Evolutionary conservation across 2,329 filamentous ascomycete genomes (phyloP).

Genomic region (Fusarium zealandicum): DNA sequence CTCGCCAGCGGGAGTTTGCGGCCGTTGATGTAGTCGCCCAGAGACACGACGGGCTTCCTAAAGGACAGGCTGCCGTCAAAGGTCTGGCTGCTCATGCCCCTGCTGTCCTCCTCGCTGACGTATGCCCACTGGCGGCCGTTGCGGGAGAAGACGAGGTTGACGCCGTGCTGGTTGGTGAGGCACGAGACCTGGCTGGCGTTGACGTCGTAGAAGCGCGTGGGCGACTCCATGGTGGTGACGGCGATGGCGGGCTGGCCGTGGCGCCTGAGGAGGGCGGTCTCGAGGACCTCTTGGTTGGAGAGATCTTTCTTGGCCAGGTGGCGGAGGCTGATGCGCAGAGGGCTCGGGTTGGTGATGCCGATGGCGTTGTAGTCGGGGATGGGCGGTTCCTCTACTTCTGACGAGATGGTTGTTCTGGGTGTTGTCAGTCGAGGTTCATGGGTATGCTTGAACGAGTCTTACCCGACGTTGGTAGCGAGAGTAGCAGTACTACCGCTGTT

Average conservation of each 20-base stretch:
- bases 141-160: conserved; percentile 35
- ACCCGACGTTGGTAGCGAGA: conserved; percentile 18
- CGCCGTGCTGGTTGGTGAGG: conserved; percentile 36
- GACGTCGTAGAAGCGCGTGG: conserved; percentile 39
- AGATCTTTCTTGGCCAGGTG: conserved; percentile 41
- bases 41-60: conserved; percentile 32
- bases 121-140: conserved; percentile 39
- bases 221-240: conserved; percentile 36
- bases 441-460: neutral
- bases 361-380: conserved; percentile 41
- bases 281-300: conserved; percentile 36
- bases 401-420: conserved; percentile 33
- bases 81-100: conserved; percentile 25
- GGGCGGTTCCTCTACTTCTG: conserved; percentile 30
- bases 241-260: conserved; percentile 31
- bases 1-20: conserved; percentile 27
- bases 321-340: conserved; percentile 35
- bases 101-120: conserved; percentile 36
- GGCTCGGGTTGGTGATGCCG: conserved; percentile 37
- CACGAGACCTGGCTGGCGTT: conserved; percentile 31
- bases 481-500: conserved; percentile 18
- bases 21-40: conserved; percentile 39
- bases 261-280: conserved; percentile 33
- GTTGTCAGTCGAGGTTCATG: neutral
- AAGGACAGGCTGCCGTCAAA: conserved; percentile 35